Percentiles rank a stretch among this genome's conserved stretches.
phyloP scores from a whole-genome alignment of 78 protist species.

The Dictyostelium capitatum region DNA sequence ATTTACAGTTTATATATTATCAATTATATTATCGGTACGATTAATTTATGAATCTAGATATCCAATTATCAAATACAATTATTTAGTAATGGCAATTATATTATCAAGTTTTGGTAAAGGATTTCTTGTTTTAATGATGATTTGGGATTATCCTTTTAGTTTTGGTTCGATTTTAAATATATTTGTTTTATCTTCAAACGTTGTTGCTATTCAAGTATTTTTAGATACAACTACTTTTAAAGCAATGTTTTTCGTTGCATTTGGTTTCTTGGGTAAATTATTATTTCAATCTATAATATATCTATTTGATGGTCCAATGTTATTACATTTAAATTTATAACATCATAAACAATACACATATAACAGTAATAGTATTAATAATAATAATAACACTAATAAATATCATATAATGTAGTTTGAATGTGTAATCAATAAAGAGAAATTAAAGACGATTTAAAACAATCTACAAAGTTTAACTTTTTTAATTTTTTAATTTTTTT shows the following conservation, averaged over 20 bases:
- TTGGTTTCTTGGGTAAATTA: constrained; percentile 41
- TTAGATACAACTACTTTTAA: constrained; percentile 61
- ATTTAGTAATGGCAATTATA: constrained; percentile 62
- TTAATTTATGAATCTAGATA: constrained; percentile 48
- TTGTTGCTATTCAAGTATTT: constrained; percentile 72
- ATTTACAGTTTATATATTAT: constrained; percentile 35
- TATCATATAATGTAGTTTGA: too few species aligned
- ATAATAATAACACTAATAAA: too few species aligned
- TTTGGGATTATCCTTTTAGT: constrained; percentile 83
- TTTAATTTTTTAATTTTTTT: too few species aligned
- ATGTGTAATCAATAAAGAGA: too few species aligned
- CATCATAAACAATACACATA: background rate
- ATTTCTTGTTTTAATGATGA: constrained; percentile 75
- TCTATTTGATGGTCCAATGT: constrained; percentile 48
- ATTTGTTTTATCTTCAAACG: constrained; percentile 72
- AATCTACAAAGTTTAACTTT: too few species aligned
- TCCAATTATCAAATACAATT: constrained; percentile 69
- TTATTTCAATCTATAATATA: constrained; percentile 48
- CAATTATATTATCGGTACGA: constrained; percentile 29
- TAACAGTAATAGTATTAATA: too few species aligned
- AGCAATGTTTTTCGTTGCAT: constrained; percentile 43
- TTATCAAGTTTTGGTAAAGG: constrained; percentile 84
- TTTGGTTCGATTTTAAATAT: constrained; percentile 61
- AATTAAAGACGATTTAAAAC: too few species aligned
- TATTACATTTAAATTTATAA: background rate